Percentiles rank a stretch among this genome's conserved stretches.
Evolutionary conservation across 176 grass and related monocot species (phyloP).

Genomic region (Alopecurus myosuroides): DNA sequence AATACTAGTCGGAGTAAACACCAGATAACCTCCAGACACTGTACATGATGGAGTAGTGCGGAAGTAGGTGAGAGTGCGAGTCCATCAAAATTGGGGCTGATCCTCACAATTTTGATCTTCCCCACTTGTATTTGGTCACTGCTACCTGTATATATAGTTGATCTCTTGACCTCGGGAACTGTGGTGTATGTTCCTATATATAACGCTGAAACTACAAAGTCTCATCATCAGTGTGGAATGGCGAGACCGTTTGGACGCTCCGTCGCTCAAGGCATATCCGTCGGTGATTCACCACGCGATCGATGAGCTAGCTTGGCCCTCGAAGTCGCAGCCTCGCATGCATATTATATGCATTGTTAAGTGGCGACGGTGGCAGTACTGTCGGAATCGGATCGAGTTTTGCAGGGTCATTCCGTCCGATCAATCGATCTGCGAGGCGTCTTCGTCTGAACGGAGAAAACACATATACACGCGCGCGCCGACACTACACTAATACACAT

Average conservation of each 20-base stretch:
- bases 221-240: no score
- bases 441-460: not conserved
- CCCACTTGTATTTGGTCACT: not conserved
- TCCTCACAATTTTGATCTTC: not conserved
- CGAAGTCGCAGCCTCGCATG: not conserved
- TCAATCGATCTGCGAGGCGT: no score
- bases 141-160: not conserved
- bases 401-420: no score
- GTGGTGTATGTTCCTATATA: no score
- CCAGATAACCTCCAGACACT: not conserved
- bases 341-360: no score
- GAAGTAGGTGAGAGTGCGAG: no score
- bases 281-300: not conserved
- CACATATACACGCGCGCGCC: not conserved
- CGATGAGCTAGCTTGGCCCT: not conserved
- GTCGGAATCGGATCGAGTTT: no score
- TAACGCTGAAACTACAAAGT: no score
- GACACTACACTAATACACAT: not conserved
- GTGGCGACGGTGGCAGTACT: no score
- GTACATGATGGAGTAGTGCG: no score
- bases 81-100: slow-evolving; percentile 12
- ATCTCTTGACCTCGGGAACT: not conserved
- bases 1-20: not conserved
- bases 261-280: no score
- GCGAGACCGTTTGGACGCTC: not conserved